Percentiles rank a stretch among this genome's conserved stretches.
Conservation (phyloP, 2,329 filamentous ascomycete genomes). For the Aspergillus sp. region DNA sequence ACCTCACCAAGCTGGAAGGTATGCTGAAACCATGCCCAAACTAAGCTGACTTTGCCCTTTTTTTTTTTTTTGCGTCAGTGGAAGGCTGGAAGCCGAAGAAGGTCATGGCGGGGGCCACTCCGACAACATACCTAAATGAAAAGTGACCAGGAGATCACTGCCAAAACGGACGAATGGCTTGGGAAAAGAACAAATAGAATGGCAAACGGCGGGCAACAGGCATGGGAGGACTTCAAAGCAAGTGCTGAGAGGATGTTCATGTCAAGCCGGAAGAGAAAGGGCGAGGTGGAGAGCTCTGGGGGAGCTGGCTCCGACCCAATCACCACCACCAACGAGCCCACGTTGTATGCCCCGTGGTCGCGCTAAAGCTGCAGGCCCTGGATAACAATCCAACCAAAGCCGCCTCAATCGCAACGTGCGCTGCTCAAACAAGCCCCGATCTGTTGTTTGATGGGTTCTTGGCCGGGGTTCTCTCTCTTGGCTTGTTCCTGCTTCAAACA, state of each 20-base stretch:
- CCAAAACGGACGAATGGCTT: background rate
- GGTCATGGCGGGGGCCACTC: background rate
- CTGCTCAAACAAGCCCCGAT: background rate
- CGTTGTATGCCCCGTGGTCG: slow-evolving; percentile 13
- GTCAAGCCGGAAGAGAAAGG: slow-evolving; percentile 5
- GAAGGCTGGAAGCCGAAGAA: slow-evolving; percentile 1
- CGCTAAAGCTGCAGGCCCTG: slow-evolving; percentile 5
- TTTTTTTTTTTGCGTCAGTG: slow-evolving; percentile 9
- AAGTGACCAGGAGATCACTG: slow-evolving; percentile 1
- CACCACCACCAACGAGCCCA: slow-evolving; percentile 14
- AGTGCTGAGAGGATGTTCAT: slow-evolving; percentile 3
- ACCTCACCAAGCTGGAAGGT: background rate
- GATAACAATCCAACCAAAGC: slow-evolving; percentile 12
- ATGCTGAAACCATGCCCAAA: background rate
- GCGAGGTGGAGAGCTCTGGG: slow-evolving; percentile 18
- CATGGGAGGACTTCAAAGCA: slow-evolving; percentile 3
- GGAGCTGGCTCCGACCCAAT: slow-evolving; percentile 21
- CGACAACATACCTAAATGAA: background rate
- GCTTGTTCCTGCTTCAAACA: background rate
- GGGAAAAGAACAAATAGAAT: slow-evolving; percentile 4
- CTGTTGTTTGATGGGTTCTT: slow-evolving; percentile 4
- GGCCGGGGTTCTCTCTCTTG: background rate
- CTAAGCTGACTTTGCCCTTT: slow-evolving; percentile 4
- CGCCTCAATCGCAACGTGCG: slow-evolving; percentile 10
- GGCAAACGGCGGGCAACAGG: background rate